A percentile compares a stretch with the other conserved stretches of the same genome.
Conservation (phyloP, 371 early-diverging fungal species). For the Rhizopus sp. region DNA sequence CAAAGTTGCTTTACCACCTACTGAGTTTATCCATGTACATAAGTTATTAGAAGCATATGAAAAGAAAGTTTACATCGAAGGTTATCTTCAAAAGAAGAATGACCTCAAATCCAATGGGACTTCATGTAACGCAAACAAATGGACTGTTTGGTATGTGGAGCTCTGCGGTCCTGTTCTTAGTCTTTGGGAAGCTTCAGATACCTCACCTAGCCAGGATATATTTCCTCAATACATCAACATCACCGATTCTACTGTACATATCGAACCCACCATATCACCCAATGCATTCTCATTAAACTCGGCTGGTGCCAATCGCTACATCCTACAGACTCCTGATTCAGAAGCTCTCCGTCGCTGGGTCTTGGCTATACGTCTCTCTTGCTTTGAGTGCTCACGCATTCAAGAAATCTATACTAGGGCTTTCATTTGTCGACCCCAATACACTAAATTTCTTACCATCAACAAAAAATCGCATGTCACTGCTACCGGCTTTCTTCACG, state of each 20-base stretch:
- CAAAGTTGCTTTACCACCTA: constrained; percentile 1
- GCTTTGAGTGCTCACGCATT: constrained; percentile 73
- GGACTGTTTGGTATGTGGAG: constrained; percentile 74
- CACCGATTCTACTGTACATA: constrained; percentile 59
- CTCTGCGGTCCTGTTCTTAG: constrained; percentile 63
- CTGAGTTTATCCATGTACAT: constrained; percentile 27
- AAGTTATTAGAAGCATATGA: constrained; percentile 54
- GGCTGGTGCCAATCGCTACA: constrained; percentile 67
- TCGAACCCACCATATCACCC: constrained; percentile 40
- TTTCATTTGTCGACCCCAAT: constrained; percentile 50
- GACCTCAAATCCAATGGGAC: constrained; percentile 58
- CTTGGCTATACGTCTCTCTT: constrained; percentile 60
- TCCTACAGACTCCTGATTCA: constrained; percentile 53
- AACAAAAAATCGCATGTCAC: neutral
- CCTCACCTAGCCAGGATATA: constrained; percentile 20
- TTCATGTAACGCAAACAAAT: constrained; percentile 50
- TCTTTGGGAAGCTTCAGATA: constrained; percentile 54
- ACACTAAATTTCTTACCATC: neutral
- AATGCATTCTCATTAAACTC: constrained; percentile 64
- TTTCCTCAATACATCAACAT: constrained; percentile 73
- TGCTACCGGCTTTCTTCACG: constrained; percentile 52
- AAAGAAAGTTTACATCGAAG: constrained; percentile 69
- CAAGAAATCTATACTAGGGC: constrained; percentile 76
- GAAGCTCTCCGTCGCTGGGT: constrained; percentile 25
- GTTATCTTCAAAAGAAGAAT: constrained; percentile 67